A percentile compares a stretch with the other conserved stretches of the same genome.
Evolutionary conservation across 345 rosid species (phyloP).

Genomic region (Aquilaria yunnanensis): DNA sequence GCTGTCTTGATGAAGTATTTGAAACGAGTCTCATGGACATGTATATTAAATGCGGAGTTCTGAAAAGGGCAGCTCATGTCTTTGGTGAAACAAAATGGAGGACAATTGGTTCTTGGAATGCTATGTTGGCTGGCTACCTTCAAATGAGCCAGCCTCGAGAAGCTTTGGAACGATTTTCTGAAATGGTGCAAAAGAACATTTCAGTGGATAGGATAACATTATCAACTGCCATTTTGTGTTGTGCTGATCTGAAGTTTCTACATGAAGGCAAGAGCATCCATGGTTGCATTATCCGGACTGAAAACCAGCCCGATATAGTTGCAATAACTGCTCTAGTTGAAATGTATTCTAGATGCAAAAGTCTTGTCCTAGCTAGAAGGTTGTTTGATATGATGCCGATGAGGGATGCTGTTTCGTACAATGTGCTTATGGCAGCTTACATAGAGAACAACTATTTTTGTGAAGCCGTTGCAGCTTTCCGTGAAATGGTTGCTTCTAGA

Average conservation of each 20-base stretch:
- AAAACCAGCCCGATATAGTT: constrained; percentile 23
- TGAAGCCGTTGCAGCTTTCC: constrained; percentile 17
- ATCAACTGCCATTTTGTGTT: constrained; percentile 24
- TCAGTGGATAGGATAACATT: constrained; percentile 20
- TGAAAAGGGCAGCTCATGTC: constrained; percentile 10
- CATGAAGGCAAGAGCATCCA: constrained; percentile 30
- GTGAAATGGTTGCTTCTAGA: constrained; percentile 20
- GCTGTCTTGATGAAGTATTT: constrained; percentile 27
- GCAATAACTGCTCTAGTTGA: constrained; percentile 28
- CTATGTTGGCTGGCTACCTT: constrained; percentile 24
- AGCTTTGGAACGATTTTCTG: constrained; percentile 17
- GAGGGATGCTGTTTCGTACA: constrained; percentile 21
- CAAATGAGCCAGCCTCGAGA: constrained; percentile 20
- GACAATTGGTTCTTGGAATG: constrained; percentile 29
- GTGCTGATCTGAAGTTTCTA: constrained; percentile 22
- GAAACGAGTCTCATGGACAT: constrained; percentile 31
- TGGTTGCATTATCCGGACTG: constrained; percentile 19
- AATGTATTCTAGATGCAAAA: constrained; percentile 28
- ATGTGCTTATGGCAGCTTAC: constrained; percentile 33
- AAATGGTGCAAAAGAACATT: constrained; percentile 18
- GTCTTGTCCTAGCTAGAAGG: constrained; percentile 21
- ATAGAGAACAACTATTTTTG: constrained; percentile 17
- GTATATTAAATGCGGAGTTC: constrained; percentile 27
- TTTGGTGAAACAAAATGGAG: constrained; percentile 15
- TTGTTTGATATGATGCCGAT: constrained; percentile 20